Evolutionary conservation across 208 protist species (phyloP), one percentile per base, ranked within the genome.

Genomic region (Kentomonas sorsogonicus): DNA sequence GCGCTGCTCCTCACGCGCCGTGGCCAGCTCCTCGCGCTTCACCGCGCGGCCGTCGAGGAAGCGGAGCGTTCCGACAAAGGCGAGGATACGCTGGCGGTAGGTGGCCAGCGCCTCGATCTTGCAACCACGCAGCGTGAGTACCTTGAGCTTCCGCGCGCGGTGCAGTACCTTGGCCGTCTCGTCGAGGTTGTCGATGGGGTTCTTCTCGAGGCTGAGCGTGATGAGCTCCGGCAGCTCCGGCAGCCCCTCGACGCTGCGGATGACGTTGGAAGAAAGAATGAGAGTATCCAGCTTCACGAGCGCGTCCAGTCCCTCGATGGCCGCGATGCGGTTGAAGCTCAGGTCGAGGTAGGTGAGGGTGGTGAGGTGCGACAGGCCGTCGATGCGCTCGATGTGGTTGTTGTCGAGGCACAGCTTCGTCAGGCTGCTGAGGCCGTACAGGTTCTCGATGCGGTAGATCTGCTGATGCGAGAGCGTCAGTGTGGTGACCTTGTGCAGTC

Each of bases 341-440:
- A 98, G 69, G 61, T 98, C 89, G 0, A 97, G 66, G 75, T 72
- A 86, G 50, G 85, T 53, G 13, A 97, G 74, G 31, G 86, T 69
- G 7, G 75, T 77, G 15, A 98, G 68, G 45, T 94, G 76, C 10
- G 73, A 73, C 15, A 98, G 62, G 59, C 95, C 93, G 48, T 98
- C 86, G 31, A 98, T 97, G 22, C 65, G 74, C 30, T 63, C 63
- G 57, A 98, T 98, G 46, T 85, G 73, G 63, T 98, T 98, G 74
- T 98, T 98, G 66, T 98, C 95, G 29, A 98, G 74, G 41, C 94
- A 78, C 53, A 98, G 76, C 69, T 95, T 97, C 2, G 83, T 95
- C 22, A 98, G 60, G 31, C 71, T 72, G 22, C 74, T 60, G 11
- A 97, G 77, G 4, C 78, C 82, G 55, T 69, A 74, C 31, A 98